Evolutionary conservation across 2,329 filamentous ascomycete species (phyloP).

Genomic region (Paraconiothyrium sp.): DNA sequence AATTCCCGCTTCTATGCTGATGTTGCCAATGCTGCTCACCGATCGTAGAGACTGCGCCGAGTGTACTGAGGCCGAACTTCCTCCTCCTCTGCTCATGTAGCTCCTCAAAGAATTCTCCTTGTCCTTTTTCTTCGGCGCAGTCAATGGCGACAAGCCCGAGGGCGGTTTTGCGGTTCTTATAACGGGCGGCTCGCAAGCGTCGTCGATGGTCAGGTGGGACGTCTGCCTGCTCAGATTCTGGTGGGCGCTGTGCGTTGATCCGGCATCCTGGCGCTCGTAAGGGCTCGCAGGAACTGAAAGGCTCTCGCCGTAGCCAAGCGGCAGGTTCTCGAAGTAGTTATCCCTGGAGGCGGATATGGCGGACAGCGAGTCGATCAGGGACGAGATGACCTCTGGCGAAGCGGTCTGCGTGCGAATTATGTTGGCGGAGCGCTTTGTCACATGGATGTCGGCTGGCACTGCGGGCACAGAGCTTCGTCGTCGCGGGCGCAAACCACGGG

Average conservation of each 20-base stretch:
- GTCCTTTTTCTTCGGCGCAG: constrained; percentile 62
- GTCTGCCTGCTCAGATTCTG: constrained; percentile 60
- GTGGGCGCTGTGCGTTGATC: constrained; percentile 77
- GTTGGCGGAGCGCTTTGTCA: constrained; percentile 44
- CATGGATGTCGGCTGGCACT: constrained; percentile 27
- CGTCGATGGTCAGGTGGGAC: constrained; percentile 60
- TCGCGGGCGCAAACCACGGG: constrained; percentile 36
- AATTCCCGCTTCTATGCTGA: constrained; percentile 50
- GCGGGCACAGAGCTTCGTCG: constrained; percentile 42
- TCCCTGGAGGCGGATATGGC: constrained; percentile 70
- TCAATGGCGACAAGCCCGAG: constrained; percentile 76
- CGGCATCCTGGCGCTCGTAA: constrained; percentile 49
- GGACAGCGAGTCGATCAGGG: constrained; percentile 69
- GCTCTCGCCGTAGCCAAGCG: constrained; percentile 42
- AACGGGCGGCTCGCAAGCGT: constrained; percentile 72
- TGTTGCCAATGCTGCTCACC: constrained; percentile 51
- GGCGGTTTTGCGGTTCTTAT: constrained; percentile 84
- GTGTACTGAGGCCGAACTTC: constrained; percentile 48
- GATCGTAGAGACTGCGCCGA: constrained; percentile 47
- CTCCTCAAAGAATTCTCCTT: constrained; percentile 63
- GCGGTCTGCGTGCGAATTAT: constrained; percentile 51
- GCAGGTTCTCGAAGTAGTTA: constrained; percentile 71
- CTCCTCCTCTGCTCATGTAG: constrained; percentile 61
- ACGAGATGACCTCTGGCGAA: constrained; percentile 75
- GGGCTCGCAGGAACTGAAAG: constrained; percentile 41